Percentiles rank a stretch among this genome's conserved stretches.
phyloP scores from a whole-genome alignment of 768 basidiomycete genomes.

The Amanita molliuscula region DNA sequence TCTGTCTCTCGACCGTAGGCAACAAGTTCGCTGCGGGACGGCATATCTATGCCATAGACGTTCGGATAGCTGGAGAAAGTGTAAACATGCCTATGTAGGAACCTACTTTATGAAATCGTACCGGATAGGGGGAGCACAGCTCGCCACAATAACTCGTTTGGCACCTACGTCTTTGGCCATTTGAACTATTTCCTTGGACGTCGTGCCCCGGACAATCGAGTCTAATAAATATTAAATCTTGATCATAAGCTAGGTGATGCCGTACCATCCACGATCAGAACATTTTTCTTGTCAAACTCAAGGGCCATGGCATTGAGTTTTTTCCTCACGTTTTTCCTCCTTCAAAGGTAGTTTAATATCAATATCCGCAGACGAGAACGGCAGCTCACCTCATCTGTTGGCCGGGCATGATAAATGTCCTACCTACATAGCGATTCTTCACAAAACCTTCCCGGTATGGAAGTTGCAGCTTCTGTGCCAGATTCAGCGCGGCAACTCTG shows the following conservation, averaged over 20 bases:
- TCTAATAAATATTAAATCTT: conserved; percentile 35
- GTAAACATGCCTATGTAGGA: conserved; percentile 2
- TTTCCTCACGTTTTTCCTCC: conserved; percentile 86
- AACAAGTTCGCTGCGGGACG: conserved; percentile 87
- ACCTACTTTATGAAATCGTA: conserved; percentile 17
- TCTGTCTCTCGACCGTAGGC: conserved; percentile 66
- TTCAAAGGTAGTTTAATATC: conserved; percentile 16
- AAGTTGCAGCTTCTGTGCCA: conserved; percentile 80
- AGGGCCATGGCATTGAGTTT: conserved; percentile 99
- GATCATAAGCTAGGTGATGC: background rate
- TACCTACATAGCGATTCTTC: conserved; percentile 96
- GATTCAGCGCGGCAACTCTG: conserved; percentile 88
- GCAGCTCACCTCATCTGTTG: conserved; percentile 75
- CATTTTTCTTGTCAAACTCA: conserved; percentile 87
- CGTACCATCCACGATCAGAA: conserved; percentile 91
- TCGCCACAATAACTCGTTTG: conserved; percentile 90
- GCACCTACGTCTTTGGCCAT: conserved; percentile 99
- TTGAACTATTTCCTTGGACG: conserved; percentile 96
- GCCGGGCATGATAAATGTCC: conserved; percentile 99
- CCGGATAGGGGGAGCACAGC: conserved; percentile 95
- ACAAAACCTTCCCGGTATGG: conserved; percentile 98
- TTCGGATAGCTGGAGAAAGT: conserved; percentile 59
- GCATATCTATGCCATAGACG: conserved; percentile 99
- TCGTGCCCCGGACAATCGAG: conserved; percentile 97
- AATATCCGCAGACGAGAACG: background rate